Percentiles rank a stretch among this genome's conserved stretches.
Evolutionary conservation across 1,284 basidiomycete species (phyloP).

Genomic region (Marasmius sp.): DNA sequence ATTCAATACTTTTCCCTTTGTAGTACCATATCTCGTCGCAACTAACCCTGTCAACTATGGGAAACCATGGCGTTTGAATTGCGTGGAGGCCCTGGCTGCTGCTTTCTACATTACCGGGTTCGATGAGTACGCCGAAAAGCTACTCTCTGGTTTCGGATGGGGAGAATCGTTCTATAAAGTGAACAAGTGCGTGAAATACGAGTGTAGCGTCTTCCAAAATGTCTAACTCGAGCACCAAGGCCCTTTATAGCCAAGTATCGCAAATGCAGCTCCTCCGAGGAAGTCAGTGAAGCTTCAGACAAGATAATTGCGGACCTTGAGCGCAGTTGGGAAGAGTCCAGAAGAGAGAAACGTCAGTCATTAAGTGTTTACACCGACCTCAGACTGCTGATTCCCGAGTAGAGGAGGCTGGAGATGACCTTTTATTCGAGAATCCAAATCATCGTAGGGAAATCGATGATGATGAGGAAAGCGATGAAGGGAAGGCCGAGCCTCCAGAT

Average conservation of each 20-base stretch:
- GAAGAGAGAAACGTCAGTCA: constrained; percentile 46
- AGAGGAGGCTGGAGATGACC: constrained; percentile 34
- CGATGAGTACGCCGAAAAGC: constrained; percentile 71
- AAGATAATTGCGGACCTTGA: constrained; percentile 76
- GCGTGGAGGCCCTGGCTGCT: constrained; percentile 91
- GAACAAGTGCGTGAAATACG: constrained; percentile 57
- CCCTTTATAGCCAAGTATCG: constrained; percentile 72
- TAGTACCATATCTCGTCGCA: constrained; percentile 91
- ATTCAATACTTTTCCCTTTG: background rate
- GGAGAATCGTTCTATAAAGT: constrained; percentile 83
- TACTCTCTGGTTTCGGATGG: constrained; percentile 86
- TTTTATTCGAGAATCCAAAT: constrained; percentile 44
- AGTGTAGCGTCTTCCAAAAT: background rate
- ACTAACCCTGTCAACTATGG: constrained; percentile 96
- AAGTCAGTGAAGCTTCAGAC: constrained; percentile 69
- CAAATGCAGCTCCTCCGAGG: constrained; percentile 64
- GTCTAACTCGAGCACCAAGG: constrained; percentile 28
- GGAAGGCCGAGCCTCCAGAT: background rate
- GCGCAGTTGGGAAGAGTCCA: constrained; percentile 54
- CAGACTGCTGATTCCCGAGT: background rate
- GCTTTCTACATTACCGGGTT: constrained; percentile 92
- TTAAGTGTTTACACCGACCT: background rate
- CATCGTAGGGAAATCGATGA: constrained; percentile 25
- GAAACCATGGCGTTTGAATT: constrained; percentile 89
- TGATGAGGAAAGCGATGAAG: constrained; percentile 20